Evolutionary conservation across 2,329 filamentous ascomycete species (phyloP).

Genomic region (Phaeosphaeria sp.): DNA sequence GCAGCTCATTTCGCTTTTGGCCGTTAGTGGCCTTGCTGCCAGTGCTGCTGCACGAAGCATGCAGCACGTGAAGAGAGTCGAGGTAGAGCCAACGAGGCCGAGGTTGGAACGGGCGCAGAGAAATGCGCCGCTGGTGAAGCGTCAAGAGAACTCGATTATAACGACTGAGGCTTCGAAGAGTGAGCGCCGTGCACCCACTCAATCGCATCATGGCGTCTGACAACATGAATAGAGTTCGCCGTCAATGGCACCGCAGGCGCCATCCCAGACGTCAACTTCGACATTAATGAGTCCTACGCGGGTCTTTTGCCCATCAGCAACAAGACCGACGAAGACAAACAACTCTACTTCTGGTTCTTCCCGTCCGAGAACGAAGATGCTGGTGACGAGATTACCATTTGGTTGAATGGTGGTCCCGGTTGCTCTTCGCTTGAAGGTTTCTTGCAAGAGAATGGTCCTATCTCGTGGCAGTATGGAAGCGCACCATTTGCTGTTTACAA

Average conservation of each 20-base stretch:
- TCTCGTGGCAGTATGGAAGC: conserved; percentile 55
- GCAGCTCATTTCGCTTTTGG: conserved; percentile 43
- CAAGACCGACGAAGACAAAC: conserved; percentile 52
- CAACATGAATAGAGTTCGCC: conserved; percentile 34
- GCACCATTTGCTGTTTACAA: conserved; percentile 50
- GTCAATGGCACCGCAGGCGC: conserved; percentile 47
- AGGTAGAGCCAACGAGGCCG: conserved; percentile 36
- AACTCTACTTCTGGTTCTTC: conserved; percentile 65
- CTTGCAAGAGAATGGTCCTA: conserved; percentile 57
- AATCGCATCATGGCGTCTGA: conserved; percentile 4
- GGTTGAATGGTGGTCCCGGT: conserved; percentile 52
- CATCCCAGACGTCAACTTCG: conserved; percentile 58
- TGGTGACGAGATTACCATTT: conserved; percentile 59
- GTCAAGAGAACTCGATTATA: conserved; percentile 40
- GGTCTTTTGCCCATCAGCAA: conserved; percentile 62
- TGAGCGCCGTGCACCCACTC: background rate
- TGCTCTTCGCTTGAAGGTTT: conserved; percentile 58
- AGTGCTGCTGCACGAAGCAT: conserved; percentile 38
- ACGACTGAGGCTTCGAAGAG: conserved; percentile 47
- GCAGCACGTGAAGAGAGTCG: conserved; percentile 36
- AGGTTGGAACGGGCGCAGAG: conserved; percentile 27
- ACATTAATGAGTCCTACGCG: conserved; percentile 54
- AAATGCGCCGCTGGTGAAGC: conserved; percentile 28
- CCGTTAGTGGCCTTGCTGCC: conserved; percentile 34
- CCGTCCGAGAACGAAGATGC: conserved; percentile 58